phyloP scores from a whole-genome alignment of 352 stramenopile species.

The Phytophthora hibernalis region DNA sequence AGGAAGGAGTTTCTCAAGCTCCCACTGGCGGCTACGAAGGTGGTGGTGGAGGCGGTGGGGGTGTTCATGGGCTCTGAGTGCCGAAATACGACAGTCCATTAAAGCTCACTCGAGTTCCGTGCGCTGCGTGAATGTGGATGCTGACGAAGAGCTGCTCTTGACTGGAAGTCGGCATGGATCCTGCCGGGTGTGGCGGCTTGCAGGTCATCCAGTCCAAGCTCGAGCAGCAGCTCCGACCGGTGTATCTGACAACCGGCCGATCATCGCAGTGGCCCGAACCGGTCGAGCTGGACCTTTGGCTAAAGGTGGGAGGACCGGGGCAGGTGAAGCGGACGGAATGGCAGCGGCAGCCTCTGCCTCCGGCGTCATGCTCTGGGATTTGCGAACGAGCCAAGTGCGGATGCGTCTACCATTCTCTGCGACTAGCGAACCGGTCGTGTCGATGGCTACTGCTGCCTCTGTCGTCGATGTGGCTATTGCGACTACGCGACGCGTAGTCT shows the following conservation, averaged over 20 bases:
- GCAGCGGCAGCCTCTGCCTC: slow-evolving; percentile 53
- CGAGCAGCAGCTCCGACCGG: slow-evolving; percentile 22
- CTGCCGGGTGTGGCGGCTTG: slow-evolving; percentile 73
- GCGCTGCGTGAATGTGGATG: slow-evolving; percentile 59
- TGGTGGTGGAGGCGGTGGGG: slow-evolving; percentile 19
- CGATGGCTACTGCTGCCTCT: slow-evolving; percentile 33
- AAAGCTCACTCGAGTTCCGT: slow-evolving; percentile 74
- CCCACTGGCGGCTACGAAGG: slow-evolving; percentile 37
- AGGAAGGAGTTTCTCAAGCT: slow-evolving; percentile 20
- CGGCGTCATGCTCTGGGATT: slow-evolving; percentile 72
- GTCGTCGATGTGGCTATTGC: slow-evolving; percentile 61
- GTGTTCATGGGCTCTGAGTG: slow-evolving; percentile 36
- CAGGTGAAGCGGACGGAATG: slow-evolving; percentile 33
- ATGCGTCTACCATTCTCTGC: slow-evolving; percentile 62
- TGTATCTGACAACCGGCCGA: slow-evolving; percentile 26
- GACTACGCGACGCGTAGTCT: slow-evolving; percentile 52
- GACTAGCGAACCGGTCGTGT: slow-evolving; percentile 49
- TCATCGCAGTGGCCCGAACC: slow-evolving; percentile 33
- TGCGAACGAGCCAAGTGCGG: slow-evolving; percentile 66
- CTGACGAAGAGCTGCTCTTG: slow-evolving; percentile 66
- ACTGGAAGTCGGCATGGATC: slow-evolving; percentile 81
- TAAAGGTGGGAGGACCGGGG: slow-evolving; percentile 9
- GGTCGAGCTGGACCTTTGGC: slow-evolving; percentile 11
- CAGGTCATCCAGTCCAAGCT: slow-evolving; percentile 54
- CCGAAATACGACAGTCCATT: slow-evolving; percentile 61